A percentile compares a stretch with the other conserved stretches of the same genome.
These are phyloP conservation scores for Babesia gibsoni DNA, from an alignment of 169 alveolate species.

Conservation along the genomic window DNA sequence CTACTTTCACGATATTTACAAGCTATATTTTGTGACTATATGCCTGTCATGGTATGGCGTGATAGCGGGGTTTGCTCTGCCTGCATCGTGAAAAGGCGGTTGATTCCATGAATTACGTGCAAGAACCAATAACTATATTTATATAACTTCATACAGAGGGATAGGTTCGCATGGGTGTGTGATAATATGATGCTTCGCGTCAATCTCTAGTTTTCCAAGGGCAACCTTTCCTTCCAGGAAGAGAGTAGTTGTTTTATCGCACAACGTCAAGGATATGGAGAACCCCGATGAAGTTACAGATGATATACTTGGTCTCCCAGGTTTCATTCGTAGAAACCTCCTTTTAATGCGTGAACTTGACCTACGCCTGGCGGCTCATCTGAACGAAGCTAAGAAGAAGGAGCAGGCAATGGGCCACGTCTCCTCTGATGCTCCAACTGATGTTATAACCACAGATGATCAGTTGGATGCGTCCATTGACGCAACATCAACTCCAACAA, in stretches of 20 bases:
- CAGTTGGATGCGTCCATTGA: background rate
- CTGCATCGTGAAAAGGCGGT: too few relatives aligned
- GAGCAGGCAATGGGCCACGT: slow-evolving; percentile 1
- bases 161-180: too few relatives aligned
- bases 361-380: slow-evolving; percentile 12
- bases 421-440: background rate
- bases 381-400: slow-evolving; percentile 38
- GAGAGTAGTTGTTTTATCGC: background rate
- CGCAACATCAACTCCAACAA: background rate
- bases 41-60: too few relatives aligned
- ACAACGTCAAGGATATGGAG: slow-evolving; percentile 29
- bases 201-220: background rate
- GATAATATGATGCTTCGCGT: too few relatives aligned
- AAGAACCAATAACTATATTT: too few relatives aligned
- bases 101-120: too few relatives aligned
- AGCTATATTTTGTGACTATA: too few relatives aligned
- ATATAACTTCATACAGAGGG: too few relatives aligned
- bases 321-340: slow-evolving; percentile 52
- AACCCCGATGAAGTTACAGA: slow-evolving; percentile 45
- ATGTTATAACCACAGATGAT: background rate
- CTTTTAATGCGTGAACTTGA: slow-evolving; percentile 63
- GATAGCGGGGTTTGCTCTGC: too few relatives aligned
- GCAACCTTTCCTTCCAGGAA: background rate
- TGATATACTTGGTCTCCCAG: slow-evolving; percentile 59
- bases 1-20: too few relatives aligned